phyloP scores from a whole-genome alignment of 805 yeast genomes.

The Nakazawaea peltata region DNA sequence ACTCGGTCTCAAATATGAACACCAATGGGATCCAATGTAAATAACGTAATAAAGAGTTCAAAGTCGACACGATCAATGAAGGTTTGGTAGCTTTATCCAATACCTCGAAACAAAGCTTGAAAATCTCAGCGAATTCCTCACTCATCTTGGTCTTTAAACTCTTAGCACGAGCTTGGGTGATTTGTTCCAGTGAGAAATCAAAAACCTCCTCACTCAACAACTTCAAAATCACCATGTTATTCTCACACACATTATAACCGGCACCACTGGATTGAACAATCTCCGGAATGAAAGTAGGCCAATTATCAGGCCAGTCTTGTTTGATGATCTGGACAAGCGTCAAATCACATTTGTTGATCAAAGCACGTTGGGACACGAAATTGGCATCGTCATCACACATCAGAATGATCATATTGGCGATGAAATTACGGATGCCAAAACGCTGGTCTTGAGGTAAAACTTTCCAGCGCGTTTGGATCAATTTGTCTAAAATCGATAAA shows the following conservation, averaged over 20 bases:
- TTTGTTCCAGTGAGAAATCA: constrained; percentile 90
- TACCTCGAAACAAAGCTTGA: constrained; percentile 88
- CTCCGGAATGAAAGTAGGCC: constrained; percentile 97
- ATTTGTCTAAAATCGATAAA: constrained; percentile 77
- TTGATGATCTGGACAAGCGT: constrained; percentile 90
- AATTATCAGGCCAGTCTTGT: constrained; percentile 98
- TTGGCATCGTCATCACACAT: constrained; percentile 78
- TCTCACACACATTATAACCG: constrained; percentile 91
- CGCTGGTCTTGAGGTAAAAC: constrained; percentile 83
- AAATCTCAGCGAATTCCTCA: constrained; percentile 87
- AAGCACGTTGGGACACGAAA: constrained; percentile 65
- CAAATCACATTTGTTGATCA: constrained; percentile 88
- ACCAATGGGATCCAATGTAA: constrained; percentile 92
- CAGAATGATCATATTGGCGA: constrained; percentile 87
- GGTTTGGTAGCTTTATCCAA: constrained; percentile 84
- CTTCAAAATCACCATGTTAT: constrained; percentile 88
- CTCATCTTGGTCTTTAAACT: constrained; percentile 77
- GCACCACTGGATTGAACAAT: constrained; percentile 77
- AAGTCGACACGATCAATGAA: constrained; percentile 74
- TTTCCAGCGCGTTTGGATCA: constrained; percentile 92
- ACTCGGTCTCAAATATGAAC: constrained; percentile 81
- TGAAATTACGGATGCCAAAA: constrained; percentile 86
- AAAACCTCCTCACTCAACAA: constrained; percentile 92
- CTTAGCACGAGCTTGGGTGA: constrained; percentile 93
- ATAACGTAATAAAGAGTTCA: constrained; percentile 75